Conservation (phyloP, 1,139 yeast species). For the Lodderomyces metapsilosis region DNA sequence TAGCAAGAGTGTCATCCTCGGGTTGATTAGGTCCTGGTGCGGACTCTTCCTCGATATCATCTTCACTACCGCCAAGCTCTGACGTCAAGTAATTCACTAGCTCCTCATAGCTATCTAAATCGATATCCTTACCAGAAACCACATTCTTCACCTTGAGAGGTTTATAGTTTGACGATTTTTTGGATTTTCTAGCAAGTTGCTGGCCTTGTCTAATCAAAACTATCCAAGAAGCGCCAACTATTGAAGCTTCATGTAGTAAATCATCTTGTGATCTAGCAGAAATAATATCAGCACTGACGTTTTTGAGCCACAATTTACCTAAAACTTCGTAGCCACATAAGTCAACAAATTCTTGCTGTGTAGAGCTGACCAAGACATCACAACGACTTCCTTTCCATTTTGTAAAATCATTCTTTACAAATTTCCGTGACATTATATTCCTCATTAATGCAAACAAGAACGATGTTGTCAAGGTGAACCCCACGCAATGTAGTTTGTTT, state of each 20-base stretch:
- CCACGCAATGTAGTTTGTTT: conserved; percentile 44
- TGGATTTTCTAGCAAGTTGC: conserved; percentile 16
- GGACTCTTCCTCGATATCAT: conserved; percentile 13
- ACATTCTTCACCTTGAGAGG: conserved; percentile 72
- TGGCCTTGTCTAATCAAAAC: conserved; percentile 62
- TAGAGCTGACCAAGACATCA: conserved; percentile 75
- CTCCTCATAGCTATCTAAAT: conserved; percentile 62
- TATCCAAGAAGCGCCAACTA: conserved; percentile 74
- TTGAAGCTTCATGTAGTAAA: conserved; percentile 58
- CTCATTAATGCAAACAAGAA: conserved; percentile 44
- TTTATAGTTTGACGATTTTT: conserved; percentile 44
- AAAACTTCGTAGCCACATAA: conserved; percentile 64
- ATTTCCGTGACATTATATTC: conserved; percentile 26
- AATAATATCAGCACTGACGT: conserved; percentile 67
- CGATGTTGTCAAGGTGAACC: conserved; percentile 62
- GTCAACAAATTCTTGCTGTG: conserved; percentile 50
- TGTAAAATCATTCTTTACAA: conserved; percentile 21
- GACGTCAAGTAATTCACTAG: conserved; percentile 47
- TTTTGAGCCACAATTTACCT: conserved; percentile 64
- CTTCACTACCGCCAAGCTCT: conserved; percentile 31
- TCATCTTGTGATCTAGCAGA: conserved; percentile 62
- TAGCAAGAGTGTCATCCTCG: neutral
- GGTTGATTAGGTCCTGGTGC: conserved; percentile 9
- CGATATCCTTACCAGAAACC: conserved; percentile 59
- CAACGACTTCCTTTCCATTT: conserved; percentile 53